These are phyloP conservation scores for Kentomonas sorsogonicus DNA, from an alignment of 208 protist genomes.

Conservation along the genomic window DNA sequence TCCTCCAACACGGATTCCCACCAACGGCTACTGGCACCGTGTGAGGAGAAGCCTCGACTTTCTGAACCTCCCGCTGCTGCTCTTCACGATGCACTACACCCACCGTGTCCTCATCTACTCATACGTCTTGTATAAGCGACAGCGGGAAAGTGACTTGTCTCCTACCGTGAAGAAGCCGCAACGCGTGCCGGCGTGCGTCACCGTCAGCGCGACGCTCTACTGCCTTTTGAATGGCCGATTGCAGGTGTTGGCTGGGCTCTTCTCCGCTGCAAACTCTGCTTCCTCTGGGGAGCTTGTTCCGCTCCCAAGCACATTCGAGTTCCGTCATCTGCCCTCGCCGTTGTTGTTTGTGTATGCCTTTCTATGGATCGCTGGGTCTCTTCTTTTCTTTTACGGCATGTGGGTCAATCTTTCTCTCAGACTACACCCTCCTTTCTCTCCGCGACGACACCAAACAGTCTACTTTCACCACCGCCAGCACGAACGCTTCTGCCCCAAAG, in stretches of 20 bases:
- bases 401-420: slow-evolving; percentile 35
- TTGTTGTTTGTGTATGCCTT: slow-evolving; percentile 9
- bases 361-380: slow-evolving; percentile 19
- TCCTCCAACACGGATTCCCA: slow-evolving; percentile 19
- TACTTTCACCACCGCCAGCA: neutral
- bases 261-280: neutral
- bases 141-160: neutral
- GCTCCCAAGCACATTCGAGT: no score
- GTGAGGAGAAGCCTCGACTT: slow-evolving; percentile 15
- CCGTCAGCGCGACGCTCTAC: slow-evolving; percentile 54
- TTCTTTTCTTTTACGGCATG: slow-evolving; percentile 48
- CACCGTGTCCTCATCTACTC: slow-evolving; percentile 70
- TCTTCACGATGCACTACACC: slow-evolving; percentile 74
- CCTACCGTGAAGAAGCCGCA: no score
- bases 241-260: slow-evolving; percentile 37
- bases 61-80: slow-evolving; percentile 28
- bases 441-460: neutral
- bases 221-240: slow-evolving; percentile 75
- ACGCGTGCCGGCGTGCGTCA: slow-evolving; percentile 47
- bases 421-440: slow-evolving; percentile 54
- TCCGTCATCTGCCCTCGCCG: neutral
- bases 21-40: slow-evolving; percentile 13
- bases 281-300: no score
- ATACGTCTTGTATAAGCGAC: slow-evolving; percentile 16
- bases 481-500: no score